Evolutionary conservation across 2,329 filamentous ascomycete species (phyloP), one percentile per base, ranked within the genome.

Genomic region (Ascochyta fabae): DNA sequence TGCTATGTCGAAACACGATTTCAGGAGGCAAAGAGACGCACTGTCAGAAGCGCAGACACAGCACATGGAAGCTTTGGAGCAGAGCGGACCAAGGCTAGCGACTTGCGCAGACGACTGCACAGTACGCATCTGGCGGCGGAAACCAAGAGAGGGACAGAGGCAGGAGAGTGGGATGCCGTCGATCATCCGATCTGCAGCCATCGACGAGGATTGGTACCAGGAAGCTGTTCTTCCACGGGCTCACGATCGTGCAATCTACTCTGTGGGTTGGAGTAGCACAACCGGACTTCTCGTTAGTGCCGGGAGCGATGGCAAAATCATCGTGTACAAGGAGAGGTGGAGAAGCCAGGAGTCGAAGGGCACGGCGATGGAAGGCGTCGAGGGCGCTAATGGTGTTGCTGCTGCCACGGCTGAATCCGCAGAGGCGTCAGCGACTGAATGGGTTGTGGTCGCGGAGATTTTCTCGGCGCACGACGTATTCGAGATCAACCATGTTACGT

Each of bases 401-500:
- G 61, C 54, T 26, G 49, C 38, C 7, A 66, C 53, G 13, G 60
- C 54, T 8, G 53, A 54, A n/a, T 33, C 68, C 60, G 60, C 61
- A 9, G 58, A 52, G 13, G 22, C 49, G 9, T 46, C 59, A 2
- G 45, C 70, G 40, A 84, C 83, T 1, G 82, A 84, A 56, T 98
- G 95, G 95, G 80, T 82, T 6, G 76, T 94, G 3, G 70, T 96
- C 15, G 85, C 86, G 0, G 84, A 84, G n/a, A 71, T 90, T 1
- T 82, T 88, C 43, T 88, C 88, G 31, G 91, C 88, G 2, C 95
- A 99, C 73, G 93, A 92, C 0, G 91, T 96, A 2, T 97, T 94
- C 70, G 95, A 99, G 77, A 84, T 98, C 61, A 99, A 99, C 69
- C 92, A 97, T 75, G 84, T 95, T 44, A 87, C 86, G 2, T 99